Conservation (phyloP, 2,329 filamentous ascomycete genomes). For the Fusarium mundagurra region DNA sequence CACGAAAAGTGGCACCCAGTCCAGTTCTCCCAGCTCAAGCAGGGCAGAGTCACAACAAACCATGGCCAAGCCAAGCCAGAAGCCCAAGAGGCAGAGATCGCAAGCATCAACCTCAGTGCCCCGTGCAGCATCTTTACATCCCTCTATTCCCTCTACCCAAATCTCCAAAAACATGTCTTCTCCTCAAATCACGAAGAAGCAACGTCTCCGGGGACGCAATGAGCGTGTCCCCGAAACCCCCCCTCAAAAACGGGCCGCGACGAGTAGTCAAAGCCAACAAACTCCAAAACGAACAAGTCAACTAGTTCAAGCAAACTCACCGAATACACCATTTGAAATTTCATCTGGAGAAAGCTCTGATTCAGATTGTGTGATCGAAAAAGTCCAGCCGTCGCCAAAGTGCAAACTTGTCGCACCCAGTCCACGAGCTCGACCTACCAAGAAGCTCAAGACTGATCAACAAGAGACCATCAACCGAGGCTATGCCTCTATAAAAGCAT, state of each 20-base stretch:
- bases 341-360: conserved; percentile 30
- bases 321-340: conserved; percentile 28
- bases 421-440: conserved; percentile 3
- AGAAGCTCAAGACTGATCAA: conserved; percentile 6
- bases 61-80: background rate
- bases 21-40: background rate
- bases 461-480: background rate
- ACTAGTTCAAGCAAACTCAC: conserved; percentile 20
- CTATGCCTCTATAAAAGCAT: background rate
- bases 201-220: background rate
- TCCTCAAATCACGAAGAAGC: background rate
- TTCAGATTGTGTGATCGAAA: conserved; percentile 27
- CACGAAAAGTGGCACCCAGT: background rate
- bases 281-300: background rate
- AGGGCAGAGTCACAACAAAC: background rate
- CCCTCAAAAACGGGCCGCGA: background rate
- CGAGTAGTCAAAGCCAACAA: background rate
- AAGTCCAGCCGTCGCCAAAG: conserved; percentile 19
- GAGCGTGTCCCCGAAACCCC: conserved; percentile 21
- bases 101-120: background rate
- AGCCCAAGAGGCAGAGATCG: background rate
- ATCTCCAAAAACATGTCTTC: background rate
- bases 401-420: conserved; percentile 10
- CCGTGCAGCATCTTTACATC: background rate
- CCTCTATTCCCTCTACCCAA: background rate